phyloP scores from a whole-genome alignment of 306 rosid genomes.

The Pterocarpus santalinus region DNA sequence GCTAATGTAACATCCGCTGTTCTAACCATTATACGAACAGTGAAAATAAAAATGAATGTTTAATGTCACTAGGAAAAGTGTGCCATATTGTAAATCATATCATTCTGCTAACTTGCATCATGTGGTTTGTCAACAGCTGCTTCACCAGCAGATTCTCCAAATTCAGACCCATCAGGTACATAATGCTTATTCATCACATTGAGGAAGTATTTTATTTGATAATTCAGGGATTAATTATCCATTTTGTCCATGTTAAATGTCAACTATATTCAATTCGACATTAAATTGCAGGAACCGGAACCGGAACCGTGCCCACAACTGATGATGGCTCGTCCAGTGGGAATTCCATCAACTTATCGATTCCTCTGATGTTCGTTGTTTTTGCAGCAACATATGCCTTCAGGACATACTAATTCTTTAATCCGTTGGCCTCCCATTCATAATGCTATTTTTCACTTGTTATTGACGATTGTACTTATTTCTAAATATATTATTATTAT shows the following conservation, averaged over 20 bases:
- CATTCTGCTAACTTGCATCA: conserved; percentile 24
- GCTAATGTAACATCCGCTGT: neutral
- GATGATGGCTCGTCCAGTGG: conserved; percentile 60
- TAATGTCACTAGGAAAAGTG: neutral
- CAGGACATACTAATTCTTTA: conserved; percentile 47
- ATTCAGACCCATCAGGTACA: conserved; percentile 69
- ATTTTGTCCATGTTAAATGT: neutral
- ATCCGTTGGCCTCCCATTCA: conserved; percentile 24
- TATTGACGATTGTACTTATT: conserved; percentile 16
- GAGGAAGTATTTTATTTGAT: neutral
- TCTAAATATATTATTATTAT: neutral
- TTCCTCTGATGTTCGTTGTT: conserved; percentile 58
- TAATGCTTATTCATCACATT: conserved; percentile 3
- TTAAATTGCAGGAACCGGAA: conserved; percentile 51
- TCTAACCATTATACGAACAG: neutral
- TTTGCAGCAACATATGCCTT: conserved; percentile 63
- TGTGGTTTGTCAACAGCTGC: conserved; percentile 52
- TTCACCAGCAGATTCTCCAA: conserved; percentile 71
- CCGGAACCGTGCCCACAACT: conserved; percentile 66
- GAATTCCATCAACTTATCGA: conserved; percentile 60
- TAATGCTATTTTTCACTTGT: conserved; percentile 9
- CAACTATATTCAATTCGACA: neutral
- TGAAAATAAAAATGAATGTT: neutral
- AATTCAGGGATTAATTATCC: no score
- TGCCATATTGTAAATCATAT: neutral